A percentile compares a stretch with the other conserved stretches of the same genome.
Evolutionary conservation across 2,329 filamentous ascomycete genomes (phyloP).

Genomic region (Beauveria pseudobassiana): DNA sequence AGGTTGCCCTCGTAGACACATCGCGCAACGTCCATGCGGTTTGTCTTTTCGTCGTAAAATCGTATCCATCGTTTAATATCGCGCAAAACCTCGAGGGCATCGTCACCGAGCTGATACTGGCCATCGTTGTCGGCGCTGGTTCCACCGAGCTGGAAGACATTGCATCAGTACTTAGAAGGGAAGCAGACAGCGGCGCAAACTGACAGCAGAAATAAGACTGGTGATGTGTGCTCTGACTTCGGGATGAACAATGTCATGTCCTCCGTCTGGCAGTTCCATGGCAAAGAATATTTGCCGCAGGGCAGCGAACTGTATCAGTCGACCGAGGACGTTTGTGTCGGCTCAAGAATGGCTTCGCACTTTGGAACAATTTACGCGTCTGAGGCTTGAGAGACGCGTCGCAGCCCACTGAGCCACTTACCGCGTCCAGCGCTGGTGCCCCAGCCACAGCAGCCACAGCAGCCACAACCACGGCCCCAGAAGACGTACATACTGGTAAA

Average conservation of each 20-base stretch:
- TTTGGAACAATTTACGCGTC: slow-evolving; percentile 15
- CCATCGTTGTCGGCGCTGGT: slow-evolving; percentile 71
- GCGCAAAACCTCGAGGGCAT: slow-evolving; percentile 82
- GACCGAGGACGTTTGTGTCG: background rate
- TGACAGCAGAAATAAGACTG: slow-evolving; percentile 85
- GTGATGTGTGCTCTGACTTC: slow-evolving; percentile 91
- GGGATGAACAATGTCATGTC: slow-evolving; percentile 66
- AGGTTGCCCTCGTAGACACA: slow-evolving; percentile 88
- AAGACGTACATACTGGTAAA: slow-evolving; percentile 10
- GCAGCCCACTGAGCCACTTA: slow-evolving; percentile 1
- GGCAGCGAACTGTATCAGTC: background rate
- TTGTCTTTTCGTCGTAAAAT: slow-evolving; percentile 86
- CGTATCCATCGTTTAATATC: slow-evolving; percentile 95
- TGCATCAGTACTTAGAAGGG: slow-evolving; percentile 12
- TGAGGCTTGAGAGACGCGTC: slow-evolving; percentile 3
- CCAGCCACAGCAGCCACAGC: too few species aligned
- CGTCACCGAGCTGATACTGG: slow-evolving; percentile 83
- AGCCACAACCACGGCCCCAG: background rate
- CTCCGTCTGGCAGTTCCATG: slow-evolving; percentile 49
- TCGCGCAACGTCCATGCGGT: slow-evolving; percentile 89
- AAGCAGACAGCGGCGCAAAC: slow-evolving; percentile 26
- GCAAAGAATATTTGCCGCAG: slow-evolving; percentile 8
- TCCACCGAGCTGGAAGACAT: slow-evolving; percentile 63
- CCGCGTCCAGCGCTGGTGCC: too few species aligned
- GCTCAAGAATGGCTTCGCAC: background rate